A percentile compares a stretch with the other conserved stretches of the same genome.
phyloP scores from a whole-genome alignment of 2,329 filamentous ascomycete species.

The Gaeumannomyces sp. region DNA sequence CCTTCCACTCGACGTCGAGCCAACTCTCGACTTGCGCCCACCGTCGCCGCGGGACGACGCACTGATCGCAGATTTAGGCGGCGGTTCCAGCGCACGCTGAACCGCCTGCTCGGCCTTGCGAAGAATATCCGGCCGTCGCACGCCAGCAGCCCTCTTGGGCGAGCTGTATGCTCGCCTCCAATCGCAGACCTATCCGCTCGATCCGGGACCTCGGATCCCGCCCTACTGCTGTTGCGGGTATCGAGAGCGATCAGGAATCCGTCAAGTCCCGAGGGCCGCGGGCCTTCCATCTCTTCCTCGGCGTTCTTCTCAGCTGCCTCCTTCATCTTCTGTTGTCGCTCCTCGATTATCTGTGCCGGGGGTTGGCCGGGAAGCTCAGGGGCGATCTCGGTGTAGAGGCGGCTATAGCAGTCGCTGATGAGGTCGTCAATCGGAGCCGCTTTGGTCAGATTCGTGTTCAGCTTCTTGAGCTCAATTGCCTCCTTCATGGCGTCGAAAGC shows the following conservation, averaged over 20 bases:
- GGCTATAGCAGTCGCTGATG: conserved; percentile 83
- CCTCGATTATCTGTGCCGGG: conserved; percentile 40
- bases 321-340: conserved; percentile 28
- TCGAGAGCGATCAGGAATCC: conserved; percentile 9
- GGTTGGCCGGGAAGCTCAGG: conserved; percentile 49
- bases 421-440: conserved; percentile 81
- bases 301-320: conserved; percentile 33
- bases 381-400: conserved; percentile 63
- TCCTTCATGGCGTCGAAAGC: conserved; percentile 52
- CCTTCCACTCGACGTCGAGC: conserved; percentile 47
- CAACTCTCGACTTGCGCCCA: conserved; percentile 37
- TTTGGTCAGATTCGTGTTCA: conserved; percentile 87
- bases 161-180: conserved; percentile 25
- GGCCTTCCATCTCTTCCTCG: conserved; percentile 17
- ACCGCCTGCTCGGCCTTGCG: conserved; percentile 57
- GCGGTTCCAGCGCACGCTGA: conserved; percentile 41
- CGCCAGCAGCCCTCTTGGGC: conserved; percentile 36
- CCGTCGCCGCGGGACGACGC: conserved; percentile 3
- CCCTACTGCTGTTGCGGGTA: conserved; percentile 11
- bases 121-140: conserved; percentile 51
- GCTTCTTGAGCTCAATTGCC: conserved; percentile 53
- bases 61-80: conserved; percentile 17
- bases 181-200: conserved; percentile 28
- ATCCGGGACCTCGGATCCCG: conserved; percentile 19
- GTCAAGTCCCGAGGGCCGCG: conserved; percentile 14